Evolutionary conservation across 1,284 basidiomycete species (phyloP), one percentile per base, ranked within the genome.

Genomic region (Tilletia walkeri): DNA sequence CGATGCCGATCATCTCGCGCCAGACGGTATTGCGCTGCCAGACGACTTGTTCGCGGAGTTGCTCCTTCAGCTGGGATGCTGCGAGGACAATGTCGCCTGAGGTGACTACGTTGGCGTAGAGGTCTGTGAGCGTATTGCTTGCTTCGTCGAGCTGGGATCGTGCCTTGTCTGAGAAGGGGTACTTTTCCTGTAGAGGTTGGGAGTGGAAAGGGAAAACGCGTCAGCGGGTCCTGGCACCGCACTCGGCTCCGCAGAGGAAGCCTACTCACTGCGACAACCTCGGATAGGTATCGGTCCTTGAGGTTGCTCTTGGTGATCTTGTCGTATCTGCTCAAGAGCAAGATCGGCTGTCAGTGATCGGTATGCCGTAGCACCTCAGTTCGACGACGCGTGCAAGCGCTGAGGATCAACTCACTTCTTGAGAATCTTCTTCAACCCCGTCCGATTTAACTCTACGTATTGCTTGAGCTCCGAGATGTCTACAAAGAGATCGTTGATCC

Each of bases 1-100:
- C 92, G 45, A 90, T 89, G 14, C 91, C 91, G 76, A 99, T 94
- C 95, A 99, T 98, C 84, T 95, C 92, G 38, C 95, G 88, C 95
- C 95, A 99, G 4, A 99, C 92, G 0, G 93, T 95, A 80, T 95
- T 93, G 61, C 93, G 89, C 80, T 95, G 93, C 92, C 93, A 95
- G 1, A 93, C 94, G 72, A 95, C 91, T 74, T 86, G 84, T 71
- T 99, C 95, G 39, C 95, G 89, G 69, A 97, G 89, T 83, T 96
- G 90, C 34, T 93, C 88, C 75, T 90, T 90, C 66, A 99, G 88
- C 82, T 97, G 93, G 74, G 91, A 89, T 66, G 88, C 87, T 0
- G 95, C 95, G 24, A 88, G 84, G 7, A 87, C 86, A 49, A 86
- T 82, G 83, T 99, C 92, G 10, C 90, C 92, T 3, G 86, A 88